Evolutionary conservation across 2,329 filamentous ascomycete genomes (phyloP), one percentile per base, ranked within the genome.

Genomic region (Dactylellina parvicollis): DNA sequence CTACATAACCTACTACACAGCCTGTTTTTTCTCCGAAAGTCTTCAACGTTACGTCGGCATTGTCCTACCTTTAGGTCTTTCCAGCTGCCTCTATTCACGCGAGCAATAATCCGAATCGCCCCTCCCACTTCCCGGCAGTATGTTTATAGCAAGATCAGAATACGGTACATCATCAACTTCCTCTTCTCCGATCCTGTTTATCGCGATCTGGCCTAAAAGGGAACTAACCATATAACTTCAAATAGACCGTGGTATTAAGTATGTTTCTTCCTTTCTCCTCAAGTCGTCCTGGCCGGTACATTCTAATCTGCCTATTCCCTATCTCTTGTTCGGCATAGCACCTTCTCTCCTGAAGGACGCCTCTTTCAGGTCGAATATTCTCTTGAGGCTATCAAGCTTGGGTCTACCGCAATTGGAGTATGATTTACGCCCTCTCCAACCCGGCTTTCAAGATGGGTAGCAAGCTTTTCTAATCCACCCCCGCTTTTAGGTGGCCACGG

Each of bases 341-440:
- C 95, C 87, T 99, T 99, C 88, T 99, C 95, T 79, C 95, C 95
- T 75, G 95, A 99, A 87, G 95, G 95, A 80, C 95, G 95, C 83
- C 91, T 99, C 82, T 99, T 99, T 88, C 95, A 99, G 86, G 95
- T 99, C 85, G 95, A 99, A 90, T 99, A 99, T 88, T 98, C 95
- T 73, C 90, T 99, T 82, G 95, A 99, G 86, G 95, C 95, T 83
- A 99, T 99, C 88, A 99, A 99, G 86, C 91, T 98, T 78, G 95
- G 95, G 78, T 96, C 92, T 79, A 99, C 95, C 78, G 95, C 95
- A 80, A 99, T 99, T 84, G 95, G 95, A 79, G 93, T 89, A 85
- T 74, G 84, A 34, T 42, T 26, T 30, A 46, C 34, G 42, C 55
- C 22, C 71, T 49, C 0, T 44, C 4, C 38, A 16, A 34, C 22